Percentiles rank a stretch among this genome's conserved stretches.
Conservation (phyloP, 371 early-diverging fungal species). For the Mortierella sp. region DNA sequence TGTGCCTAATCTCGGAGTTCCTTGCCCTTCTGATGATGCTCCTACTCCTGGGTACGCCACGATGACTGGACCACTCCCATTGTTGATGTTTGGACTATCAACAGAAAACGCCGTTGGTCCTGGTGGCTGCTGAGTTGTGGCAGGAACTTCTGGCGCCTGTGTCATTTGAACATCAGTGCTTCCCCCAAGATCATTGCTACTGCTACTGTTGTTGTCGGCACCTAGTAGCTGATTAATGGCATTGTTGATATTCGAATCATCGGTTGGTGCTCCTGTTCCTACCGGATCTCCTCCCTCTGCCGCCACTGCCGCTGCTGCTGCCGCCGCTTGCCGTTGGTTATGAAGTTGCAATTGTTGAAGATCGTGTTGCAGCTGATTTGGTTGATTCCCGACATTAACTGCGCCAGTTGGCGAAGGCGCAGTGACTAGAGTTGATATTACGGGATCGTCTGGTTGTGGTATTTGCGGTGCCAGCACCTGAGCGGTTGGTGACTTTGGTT, state of each 20-base stretch:
- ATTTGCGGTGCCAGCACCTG: slow-evolving; percentile 6
- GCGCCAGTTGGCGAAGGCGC: neutral
- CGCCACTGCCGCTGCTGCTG: neutral
- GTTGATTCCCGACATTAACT: neutral
- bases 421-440: neutral
- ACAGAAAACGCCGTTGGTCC: neutral
- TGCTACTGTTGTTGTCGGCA: neutral
- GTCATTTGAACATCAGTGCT: neutral
- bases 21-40: neutral
- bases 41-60: neutral
- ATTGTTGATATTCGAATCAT: neutral
- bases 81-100: neutral
- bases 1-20: slow-evolving; percentile 1
- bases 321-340: slow-evolving; percentile 19
- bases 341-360: slow-evolving; percentile 34
- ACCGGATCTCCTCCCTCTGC: neutral
- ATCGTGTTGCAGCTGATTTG: slow-evolving; percentile 28
- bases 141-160: neutral
- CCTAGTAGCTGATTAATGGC: neutral
- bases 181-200: neutral
- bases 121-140: neutral
- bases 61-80: neutral
- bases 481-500: slow-evolving; percentile 15
- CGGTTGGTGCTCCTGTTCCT: neutral
- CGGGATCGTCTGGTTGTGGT: neutral